phyloP scores from a whole-genome alignment of 345 rosid species.

The Anastatica hierochuntica region DNA sequence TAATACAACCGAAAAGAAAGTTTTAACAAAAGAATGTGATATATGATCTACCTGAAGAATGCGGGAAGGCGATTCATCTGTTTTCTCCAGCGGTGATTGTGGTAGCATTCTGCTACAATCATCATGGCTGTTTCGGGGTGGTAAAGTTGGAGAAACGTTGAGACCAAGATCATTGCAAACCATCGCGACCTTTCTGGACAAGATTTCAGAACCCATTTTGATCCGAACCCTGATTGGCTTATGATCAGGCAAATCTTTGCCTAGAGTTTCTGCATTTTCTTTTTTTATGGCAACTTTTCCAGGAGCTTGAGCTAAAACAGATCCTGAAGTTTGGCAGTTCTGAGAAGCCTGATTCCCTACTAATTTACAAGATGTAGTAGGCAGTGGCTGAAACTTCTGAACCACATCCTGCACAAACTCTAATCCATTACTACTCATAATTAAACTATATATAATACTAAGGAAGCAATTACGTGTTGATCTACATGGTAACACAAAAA shows the following conservation, averaged over 20 bases:
- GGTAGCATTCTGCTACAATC: conserved; percentile 30
- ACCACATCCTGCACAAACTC: conserved; percentile 34
- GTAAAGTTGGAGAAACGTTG: conserved; percentile 43
- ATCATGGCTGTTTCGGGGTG: conserved; percentile 37
- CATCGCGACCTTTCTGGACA: conserved; percentile 32
- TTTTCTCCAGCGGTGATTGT: conserved; percentile 14
- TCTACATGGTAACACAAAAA: too few relatives aligned
- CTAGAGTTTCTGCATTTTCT: conserved; percentile 26
- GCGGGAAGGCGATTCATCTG: conserved; percentile 39
- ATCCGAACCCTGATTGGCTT: conserved; percentile 46
- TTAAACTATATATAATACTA: neutral
- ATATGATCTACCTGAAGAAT: conserved; percentile 56
- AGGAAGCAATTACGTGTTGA: neutral
- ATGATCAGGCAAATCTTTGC: conserved; percentile 22
- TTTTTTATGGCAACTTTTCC: conserved; percentile 21
- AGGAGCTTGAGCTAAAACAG: conserved; percentile 25
- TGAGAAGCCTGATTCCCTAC: conserved; percentile 22
- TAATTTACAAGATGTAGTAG: conserved; percentile 13
- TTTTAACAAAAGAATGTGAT: conserved; percentile 14
- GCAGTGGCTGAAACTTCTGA: conserved; percentile 34
- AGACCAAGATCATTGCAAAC: conserved; percentile 46
- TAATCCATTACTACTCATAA: neutral
- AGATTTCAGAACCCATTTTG: conserved; percentile 45
- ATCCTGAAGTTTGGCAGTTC: conserved; percentile 19
- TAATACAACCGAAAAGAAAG: neutral